A percentile compares a stretch with the other conserved stretches of the same genome.
Conservation (phyloP, 192 early-diverging fungal species). For the Dissophora ornata region DNA sequence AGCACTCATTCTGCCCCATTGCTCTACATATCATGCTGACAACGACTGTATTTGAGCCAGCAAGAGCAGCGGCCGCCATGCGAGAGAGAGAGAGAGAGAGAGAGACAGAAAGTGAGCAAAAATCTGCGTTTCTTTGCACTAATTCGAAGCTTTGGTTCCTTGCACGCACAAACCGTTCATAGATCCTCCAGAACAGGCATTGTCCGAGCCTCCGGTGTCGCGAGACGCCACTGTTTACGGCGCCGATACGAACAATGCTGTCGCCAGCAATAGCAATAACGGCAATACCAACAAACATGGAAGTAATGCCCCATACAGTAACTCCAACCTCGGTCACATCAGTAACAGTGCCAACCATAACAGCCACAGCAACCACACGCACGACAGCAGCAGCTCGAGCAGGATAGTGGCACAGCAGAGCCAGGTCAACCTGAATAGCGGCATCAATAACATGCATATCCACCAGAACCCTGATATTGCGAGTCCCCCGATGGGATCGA, state of each 20-base stretch:
- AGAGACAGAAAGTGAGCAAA: neutral
- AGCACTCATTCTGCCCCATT: too few species aligned
- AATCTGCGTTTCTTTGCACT: neutral
- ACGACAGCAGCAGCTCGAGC: slow-evolving; percentile 9
- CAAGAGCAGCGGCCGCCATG: too few species aligned
- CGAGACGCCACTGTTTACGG: slow-evolving; percentile 11
- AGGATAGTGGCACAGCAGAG: slow-evolving; percentile 15
- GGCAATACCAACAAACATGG: neutral
- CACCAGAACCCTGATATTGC: slow-evolving; percentile 37
- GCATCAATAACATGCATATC: slow-evolving; percentile 39
- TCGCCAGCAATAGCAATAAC: slow-evolving; percentile 3
- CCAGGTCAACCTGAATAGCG: slow-evolving; percentile 10
- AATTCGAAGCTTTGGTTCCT: neutral
- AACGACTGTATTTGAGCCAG: too few species aligned
- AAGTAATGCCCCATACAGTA: neutral
- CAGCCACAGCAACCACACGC: slow-evolving; percentile 5
- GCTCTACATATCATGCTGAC: too few species aligned
- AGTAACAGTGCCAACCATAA: neutral
- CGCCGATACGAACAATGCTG: neutral
- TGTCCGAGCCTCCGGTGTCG: neutral
- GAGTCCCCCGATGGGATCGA: slow-evolving; percentile 24
- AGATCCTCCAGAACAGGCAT: slow-evolving; percentile 30
- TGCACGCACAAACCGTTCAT: too few species aligned
- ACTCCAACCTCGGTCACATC: too few species aligned
- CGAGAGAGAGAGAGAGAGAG: neutral